Evolutionary conservation across 179 eudicot genomes (phyloP).

Genomic region (Beta lomatogona): DNA sequence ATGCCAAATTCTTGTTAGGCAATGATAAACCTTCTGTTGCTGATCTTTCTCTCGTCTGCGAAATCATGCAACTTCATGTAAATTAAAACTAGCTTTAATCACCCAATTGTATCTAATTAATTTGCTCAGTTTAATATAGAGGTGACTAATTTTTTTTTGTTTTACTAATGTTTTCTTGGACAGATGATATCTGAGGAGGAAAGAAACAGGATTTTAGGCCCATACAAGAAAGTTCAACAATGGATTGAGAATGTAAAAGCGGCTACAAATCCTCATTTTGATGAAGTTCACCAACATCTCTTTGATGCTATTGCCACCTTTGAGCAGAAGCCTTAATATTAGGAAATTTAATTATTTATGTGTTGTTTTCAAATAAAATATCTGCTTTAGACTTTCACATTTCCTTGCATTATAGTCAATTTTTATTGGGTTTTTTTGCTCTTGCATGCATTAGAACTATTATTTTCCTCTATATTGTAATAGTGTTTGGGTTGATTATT

Average conservation of each 20-base stretch:
- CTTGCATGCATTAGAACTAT: too few species aligned
- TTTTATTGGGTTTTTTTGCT: too few species aligned
- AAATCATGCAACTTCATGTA: constrained; percentile 90
- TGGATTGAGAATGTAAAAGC: constrained; percentile 70
- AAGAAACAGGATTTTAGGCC: constrained; percentile 49
- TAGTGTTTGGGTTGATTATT: too few species aligned
- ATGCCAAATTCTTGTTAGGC: constrained; percentile 70
- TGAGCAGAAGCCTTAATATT: constrained; percentile 31
- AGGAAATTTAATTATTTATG: background rate
- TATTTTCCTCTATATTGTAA: too few species aligned
- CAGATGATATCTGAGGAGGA: constrained; percentile 26
- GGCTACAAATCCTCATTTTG: constrained; percentile 78
- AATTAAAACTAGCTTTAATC: background rate
- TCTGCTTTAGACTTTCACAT: background rate
- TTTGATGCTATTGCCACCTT: constrained; percentile 40
- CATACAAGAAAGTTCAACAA: constrained; percentile 56
- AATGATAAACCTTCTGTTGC: constrained; percentile 72
- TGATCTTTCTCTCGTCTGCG: constrained; percentile 72
- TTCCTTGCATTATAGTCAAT: too few species aligned
- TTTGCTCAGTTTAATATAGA: too few species aligned
- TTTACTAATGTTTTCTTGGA: too few species aligned
- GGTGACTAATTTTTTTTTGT: too few species aligned
- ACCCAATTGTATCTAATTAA: too few species aligned
- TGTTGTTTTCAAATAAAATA: background rate
- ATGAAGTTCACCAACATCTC: constrained; percentile 55